A percentile compares a stretch with the other conserved stretches of the same genome.
Evolutionary conservation across 179 eudicot species (phyloP).

Genomic region (Spinacia oleracea): DNA sequence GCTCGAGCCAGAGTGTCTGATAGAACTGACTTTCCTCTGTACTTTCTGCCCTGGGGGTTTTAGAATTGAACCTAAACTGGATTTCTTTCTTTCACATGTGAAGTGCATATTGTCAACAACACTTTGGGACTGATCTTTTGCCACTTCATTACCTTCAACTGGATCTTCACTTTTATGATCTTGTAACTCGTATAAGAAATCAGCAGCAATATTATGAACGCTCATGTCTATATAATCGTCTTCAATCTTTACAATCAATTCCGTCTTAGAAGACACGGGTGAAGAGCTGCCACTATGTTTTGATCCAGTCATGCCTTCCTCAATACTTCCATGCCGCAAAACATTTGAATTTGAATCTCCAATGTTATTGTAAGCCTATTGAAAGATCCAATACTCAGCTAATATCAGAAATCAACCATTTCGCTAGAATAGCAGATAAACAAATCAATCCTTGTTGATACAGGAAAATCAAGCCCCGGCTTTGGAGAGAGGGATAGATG

Average conservation of each 20-base stretch:
- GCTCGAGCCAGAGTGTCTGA: conserved; percentile 17
- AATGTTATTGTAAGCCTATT: conserved; percentile 22
- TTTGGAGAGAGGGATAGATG: neutral
- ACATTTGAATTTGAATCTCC: conserved; percentile 23
- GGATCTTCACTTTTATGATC: conserved; percentile 15
- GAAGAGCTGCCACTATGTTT: conserved; percentile 12
- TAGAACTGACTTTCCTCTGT: conserved; percentile 20
- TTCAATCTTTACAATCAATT: conserved; percentile 22
- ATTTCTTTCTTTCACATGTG: conserved; percentile 24
- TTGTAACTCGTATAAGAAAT: conserved; percentile 12
- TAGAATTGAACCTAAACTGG: conserved; percentile 7
- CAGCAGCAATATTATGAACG: conserved; percentile 9
- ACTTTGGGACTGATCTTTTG: conserved; percentile 3
- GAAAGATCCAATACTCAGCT: conserved; percentile 12
- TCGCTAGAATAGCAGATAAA: neutral
- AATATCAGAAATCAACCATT: neutral
- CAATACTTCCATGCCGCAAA: conserved; percentile 19
- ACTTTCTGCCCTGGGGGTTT: conserved; percentile 22
- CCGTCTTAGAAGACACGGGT: conserved; percentile 10
- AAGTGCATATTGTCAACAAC: conserved; percentile 12
- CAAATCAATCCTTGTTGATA: neutral
- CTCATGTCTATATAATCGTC: conserved; percentile 17
- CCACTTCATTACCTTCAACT: conserved; percentile 13
- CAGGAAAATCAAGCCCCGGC: neutral
- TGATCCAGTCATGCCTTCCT: conserved; percentile 19